A percentile compares a stretch with the other conserved stretches of the same genome.
Evolutionary conservation across 805 yeast species (phyloP).

Genomic region (Candida khao-thaluensis): DNA sequence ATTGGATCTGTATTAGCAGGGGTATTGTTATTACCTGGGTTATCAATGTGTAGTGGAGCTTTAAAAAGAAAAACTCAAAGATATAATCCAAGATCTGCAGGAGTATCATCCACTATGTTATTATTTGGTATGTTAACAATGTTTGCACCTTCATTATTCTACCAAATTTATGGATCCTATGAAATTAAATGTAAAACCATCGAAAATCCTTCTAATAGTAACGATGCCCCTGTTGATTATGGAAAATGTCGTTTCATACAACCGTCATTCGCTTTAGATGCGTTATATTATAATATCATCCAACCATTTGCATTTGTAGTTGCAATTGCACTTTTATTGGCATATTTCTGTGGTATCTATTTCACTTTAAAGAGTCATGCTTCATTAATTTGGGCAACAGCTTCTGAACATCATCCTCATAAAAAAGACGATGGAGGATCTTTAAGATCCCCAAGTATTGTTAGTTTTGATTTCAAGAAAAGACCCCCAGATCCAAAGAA

Average conservation of each 20-base stretch:
- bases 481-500: slow-evolving; percentile 8
- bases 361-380: slow-evolving; percentile 96
- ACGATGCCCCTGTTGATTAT: slow-evolving; percentile 43
- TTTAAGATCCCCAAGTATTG: slow-evolving; percentile 38
- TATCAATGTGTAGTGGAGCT: slow-evolving; percentile 98
- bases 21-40: slow-evolving; percentile 85
- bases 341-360: slow-evolving; percentile 85
- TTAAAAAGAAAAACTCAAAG: slow-evolving; percentile 87
- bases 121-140: slow-evolving; percentile 86
- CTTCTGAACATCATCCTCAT: slow-evolving; percentile 26
- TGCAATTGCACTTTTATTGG: slow-evolving; percentile 74
- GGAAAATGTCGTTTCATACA: slow-evolving; percentile 73
- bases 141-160: slow-evolving; percentile 88
- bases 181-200: slow-evolving; percentile 71
- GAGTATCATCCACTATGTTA: slow-evolving; percentile 95
- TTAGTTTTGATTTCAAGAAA: slow-evolving; percentile 22
- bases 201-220: slow-evolving; percentile 12
- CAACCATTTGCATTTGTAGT: slow-evolving; percentile 82
- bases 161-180: slow-evolving; percentile 86
- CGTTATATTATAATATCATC: slow-evolving; percentile 63
- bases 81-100: slow-evolving; percentile 94
- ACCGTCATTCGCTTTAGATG: slow-evolving; percentile 70
- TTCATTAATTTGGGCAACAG: slow-evolving; percentile 85
- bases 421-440: slow-evolving; percentile 23
- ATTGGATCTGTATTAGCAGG: slow-evolving; percentile 94